These are phyloP conservation scores for Populus deltoides DNA, from an alignment of 345 rosid species.

Conservation along the genomic window DNA sequence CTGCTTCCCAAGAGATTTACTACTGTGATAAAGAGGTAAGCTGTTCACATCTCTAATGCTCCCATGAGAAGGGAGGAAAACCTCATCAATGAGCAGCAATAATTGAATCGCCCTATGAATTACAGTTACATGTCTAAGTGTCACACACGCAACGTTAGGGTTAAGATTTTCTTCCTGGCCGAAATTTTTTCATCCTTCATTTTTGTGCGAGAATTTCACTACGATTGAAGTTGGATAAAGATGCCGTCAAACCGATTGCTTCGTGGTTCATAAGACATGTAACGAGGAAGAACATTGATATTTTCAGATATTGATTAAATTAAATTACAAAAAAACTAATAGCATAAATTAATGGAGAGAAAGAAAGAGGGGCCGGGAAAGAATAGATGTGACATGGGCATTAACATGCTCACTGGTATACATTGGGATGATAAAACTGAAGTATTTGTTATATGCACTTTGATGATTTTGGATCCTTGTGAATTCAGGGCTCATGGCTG, in stretches of 20 bases:
- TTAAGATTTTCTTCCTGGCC: background rate
- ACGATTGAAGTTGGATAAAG: background rate
- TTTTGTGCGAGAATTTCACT: background rate
- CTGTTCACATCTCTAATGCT: background rate
- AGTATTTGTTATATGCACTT: background rate
- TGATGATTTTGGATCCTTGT: background rate
- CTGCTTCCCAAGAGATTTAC: background rate
- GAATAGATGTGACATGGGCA: conserved; percentile 4
- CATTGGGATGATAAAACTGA: conserved; percentile 9
- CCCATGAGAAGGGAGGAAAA: background rate
- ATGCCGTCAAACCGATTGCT: background rate
- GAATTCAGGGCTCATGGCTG: conserved; percentile 76
- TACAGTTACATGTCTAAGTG: background rate
- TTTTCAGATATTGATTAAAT: conserved; percentile 13
- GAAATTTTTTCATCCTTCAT: background rate
- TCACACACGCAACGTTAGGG: background rate
- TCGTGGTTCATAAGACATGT: background rate
- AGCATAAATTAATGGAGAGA: background rate
- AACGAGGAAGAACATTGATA: background rate
- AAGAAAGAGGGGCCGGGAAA: background rate
- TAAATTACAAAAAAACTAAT: conserved; percentile 14
- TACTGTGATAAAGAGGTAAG: background rate
- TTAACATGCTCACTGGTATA: conserved; percentile 22
- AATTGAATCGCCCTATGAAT: background rate
- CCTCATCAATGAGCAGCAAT: background rate